These are phyloP conservation scores for Starmera stellimalicola DNA, from an alignment of 1,139 yeast genomes.

Conservation along the genomic window DNA sequence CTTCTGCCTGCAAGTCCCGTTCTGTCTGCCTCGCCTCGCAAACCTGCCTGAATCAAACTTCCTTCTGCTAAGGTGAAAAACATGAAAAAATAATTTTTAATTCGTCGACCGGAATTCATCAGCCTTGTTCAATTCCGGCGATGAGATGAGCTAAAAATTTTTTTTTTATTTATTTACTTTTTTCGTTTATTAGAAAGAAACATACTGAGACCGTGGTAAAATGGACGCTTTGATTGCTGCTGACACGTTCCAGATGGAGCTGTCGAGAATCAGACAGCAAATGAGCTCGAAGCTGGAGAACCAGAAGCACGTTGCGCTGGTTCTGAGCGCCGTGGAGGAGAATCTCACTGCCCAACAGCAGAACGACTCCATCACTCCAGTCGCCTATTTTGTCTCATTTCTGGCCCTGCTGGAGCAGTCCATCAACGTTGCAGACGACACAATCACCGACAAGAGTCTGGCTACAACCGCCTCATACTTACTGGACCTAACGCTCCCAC, in stretches of 20 bases:
- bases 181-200: background rate
- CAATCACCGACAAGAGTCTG: constrained; percentile 46
- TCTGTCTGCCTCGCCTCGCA: too few relatives aligned
- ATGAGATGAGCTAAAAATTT: constrained; percentile 12
- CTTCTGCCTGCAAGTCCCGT: too few relatives aligned
- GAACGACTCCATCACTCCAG: constrained; percentile 46
- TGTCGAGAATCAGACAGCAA: constrained; percentile 49
- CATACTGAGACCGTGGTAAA: background rate
- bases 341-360: constrained; percentile 57
- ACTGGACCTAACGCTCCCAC: constrained; percentile 72
- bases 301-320: constrained; percentile 69
- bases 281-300: constrained; percentile 67
- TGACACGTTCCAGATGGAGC: background rate
- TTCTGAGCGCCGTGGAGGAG: constrained; percentile 85
- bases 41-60: too few relatives aligned
- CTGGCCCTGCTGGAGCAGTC: constrained; percentile 75
- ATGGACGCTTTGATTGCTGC: background rate
- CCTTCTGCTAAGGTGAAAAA: too few relatives aligned
- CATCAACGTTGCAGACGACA: constrained; percentile 40
- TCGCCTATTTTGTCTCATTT: constrained; percentile 79
- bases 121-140: constrained; percentile 4
- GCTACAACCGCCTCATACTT: constrained; percentile 77
- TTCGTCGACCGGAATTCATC: too few relatives aligned
- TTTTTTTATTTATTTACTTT: background rate
- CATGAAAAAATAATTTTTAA: too few relatives aligned